These are phyloP conservation scores for Cladophialophora bantiana DNA, from an alignment of 2,329 filamentous ascomycete genomes.

Conservation along the genomic window DNA sequence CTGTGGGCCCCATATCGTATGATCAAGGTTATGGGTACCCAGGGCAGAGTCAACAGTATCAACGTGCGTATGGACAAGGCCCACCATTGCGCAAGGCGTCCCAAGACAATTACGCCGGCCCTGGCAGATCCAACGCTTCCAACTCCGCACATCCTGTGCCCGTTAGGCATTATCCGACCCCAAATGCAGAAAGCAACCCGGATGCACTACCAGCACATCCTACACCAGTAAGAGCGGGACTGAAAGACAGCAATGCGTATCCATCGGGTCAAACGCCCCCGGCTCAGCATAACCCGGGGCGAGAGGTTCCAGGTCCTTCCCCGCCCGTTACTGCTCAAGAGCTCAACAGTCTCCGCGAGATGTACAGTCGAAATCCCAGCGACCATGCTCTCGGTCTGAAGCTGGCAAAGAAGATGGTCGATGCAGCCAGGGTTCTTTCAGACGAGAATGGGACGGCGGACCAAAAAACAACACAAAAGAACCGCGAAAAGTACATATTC, in stretches of 20 bases:
- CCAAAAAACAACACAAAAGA: constrained; percentile 65
- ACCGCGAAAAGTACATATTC: constrained; percentile 79
- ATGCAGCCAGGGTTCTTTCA: constrained; percentile 80
- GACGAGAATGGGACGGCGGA: constrained; percentile 77
- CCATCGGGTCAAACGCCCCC: constrained; percentile 15
- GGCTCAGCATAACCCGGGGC: constrained; percentile 13
- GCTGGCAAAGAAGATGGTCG: constrained; percentile 82
- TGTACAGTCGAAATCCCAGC: constrained; percentile 72
- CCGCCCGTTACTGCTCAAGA: constrained; percentile 75
- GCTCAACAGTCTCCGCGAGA: constrained; percentile 74
- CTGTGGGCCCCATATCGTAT: constrained; percentile 18
- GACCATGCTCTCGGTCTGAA: constrained; percentile 75
- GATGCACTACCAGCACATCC: constrained; percentile 65
- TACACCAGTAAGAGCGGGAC: constrained; percentile 60
- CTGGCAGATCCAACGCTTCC: constrained; percentile 18
- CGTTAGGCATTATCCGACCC: constrained; percentile 31
- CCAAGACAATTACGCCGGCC: constrained; percentile 32
- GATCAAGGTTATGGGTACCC: constrained; percentile 38
- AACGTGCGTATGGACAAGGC: constrained; percentile 32
- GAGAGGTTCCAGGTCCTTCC: constrained; percentile 8
- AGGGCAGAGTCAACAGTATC: constrained; percentile 29
- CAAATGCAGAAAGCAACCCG: constrained; percentile 50
- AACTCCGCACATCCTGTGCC: constrained; percentile 37
- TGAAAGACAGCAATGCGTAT: constrained; percentile 32
- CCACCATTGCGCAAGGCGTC: constrained; percentile 27